Evolutionary conservation across 2,329 filamentous ascomycete genomes (phyloP).

Genomic region (Exophiala viscosa): DNA sequence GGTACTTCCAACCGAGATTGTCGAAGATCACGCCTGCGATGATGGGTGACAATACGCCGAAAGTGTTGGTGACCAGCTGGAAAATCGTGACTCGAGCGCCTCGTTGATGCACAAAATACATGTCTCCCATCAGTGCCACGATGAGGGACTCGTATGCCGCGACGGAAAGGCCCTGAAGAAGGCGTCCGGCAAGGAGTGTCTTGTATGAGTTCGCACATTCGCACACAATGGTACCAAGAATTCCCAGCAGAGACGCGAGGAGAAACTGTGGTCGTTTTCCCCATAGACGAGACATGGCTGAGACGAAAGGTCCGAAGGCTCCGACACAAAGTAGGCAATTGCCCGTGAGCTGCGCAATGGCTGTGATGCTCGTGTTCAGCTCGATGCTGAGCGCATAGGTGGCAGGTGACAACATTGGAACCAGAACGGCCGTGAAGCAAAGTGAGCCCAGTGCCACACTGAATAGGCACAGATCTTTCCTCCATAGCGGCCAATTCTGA

Average conservation of each 20-base stretch:
- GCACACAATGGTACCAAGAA: constrained; percentile 42
- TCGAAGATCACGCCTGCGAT: constrained; percentile 21
- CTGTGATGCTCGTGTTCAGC: constrained; percentile 15
- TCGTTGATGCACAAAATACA: constrained; percentile 32
- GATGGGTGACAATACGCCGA: constrained; percentile 35
- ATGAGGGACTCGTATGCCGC: constrained; percentile 48
- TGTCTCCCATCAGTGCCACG: constrained; percentile 46
- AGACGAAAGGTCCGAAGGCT: constrained; percentile 12
- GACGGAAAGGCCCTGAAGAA: constrained; percentile 46
- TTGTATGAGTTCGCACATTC: constrained; percentile 43
- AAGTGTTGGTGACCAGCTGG: constrained; percentile 10
- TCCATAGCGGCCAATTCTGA: constrained; percentile 12
- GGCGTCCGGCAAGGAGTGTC: constrained; percentile 46
- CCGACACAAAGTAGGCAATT: constrained; percentile 16
- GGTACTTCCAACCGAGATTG: constrained; percentile 20
- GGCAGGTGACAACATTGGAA: constrained; percentile 8
- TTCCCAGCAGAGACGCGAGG: constrained; percentile 30
- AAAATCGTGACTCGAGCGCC: constrained; percentile 16
- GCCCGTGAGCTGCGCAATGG: constrained; percentile 11
- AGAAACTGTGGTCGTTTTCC: constrained; percentile 33
- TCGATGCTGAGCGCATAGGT: constrained; percentile 6
- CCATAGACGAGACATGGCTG: constrained; percentile 43
- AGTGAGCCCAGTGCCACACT: background rate
- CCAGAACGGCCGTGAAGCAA: constrained; percentile 1
- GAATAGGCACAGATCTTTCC: constrained; percentile 9